These are phyloP conservation scores for Lactifluus hygrophoroides DNA, from an alignment of 768 basidiomycete genomes.

Conservation along the genomic window DNA sequence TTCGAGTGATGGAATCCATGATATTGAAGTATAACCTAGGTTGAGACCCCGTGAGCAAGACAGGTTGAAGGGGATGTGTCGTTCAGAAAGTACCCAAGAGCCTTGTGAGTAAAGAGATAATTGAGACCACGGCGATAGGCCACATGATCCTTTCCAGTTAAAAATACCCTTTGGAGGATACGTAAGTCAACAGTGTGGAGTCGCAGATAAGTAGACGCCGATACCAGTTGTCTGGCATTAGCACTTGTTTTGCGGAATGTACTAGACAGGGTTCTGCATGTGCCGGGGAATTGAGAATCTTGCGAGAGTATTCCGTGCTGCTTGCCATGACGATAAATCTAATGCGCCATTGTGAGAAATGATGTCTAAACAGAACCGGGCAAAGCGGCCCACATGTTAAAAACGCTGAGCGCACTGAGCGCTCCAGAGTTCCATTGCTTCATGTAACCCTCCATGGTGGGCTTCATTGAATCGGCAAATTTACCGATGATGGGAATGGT, in stretches of 20 bases:
- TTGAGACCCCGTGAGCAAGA: background rate
- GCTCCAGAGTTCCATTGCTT: constrained; percentile 87
- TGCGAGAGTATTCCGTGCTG: constrained; percentile 85
- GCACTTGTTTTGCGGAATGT: constrained; percentile 79
- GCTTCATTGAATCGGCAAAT: constrained; percentile 86
- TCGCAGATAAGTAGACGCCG: constrained; percentile 14
- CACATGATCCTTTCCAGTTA: constrained; percentile 87
- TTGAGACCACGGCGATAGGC: constrained; percentile 92
- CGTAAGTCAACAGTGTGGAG: background rate
- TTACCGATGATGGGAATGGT: constrained; percentile 98
- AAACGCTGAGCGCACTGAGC: constrained; percentile 85
- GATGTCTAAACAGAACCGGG: constrained; percentile 4
- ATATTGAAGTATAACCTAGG: constrained; percentile 71
- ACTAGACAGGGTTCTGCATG: constrained; percentile 94
- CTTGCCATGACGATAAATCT: constrained; percentile 99
- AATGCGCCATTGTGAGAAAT: background rate
- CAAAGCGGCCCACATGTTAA: constrained; percentile 71
- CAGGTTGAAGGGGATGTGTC: background rate
- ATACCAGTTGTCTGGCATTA: constrained; percentile 83
- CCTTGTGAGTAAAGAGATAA: constrained; percentile 87
- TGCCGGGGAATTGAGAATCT: constrained; percentile 89
- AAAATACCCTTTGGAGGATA: constrained; percentile 70
- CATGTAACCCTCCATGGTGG: constrained; percentile 88
- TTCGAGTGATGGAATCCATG: constrained; percentile 76
- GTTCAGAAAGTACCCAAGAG: constrained; percentile 57